A percentile compares a stretch with the other conserved stretches of the same genome.
Evolutionary conservation across 805 yeast species (phyloP).

Genomic region (Teunomyces pallodes): DNA sequence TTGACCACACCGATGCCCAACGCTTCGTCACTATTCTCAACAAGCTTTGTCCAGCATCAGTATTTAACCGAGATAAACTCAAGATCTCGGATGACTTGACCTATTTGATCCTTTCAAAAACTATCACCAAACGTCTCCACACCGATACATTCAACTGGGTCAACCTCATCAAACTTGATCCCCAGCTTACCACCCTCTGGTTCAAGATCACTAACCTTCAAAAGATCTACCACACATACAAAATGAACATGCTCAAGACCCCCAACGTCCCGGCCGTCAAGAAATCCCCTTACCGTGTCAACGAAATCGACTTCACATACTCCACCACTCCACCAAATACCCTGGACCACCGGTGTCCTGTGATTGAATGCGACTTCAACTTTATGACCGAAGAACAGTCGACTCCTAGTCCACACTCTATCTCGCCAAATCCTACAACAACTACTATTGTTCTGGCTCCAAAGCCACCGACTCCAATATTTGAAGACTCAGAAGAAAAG

Average conservation of each 20-base stretch:
- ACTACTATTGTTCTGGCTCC: neutral
- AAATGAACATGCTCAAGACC: constrained; percentile 18
- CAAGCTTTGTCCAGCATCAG: constrained; percentile 18
- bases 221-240: constrained; percentile 38
- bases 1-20: neutral
- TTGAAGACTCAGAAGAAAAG: neutral
- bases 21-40: constrained; percentile 16
- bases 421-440: constrained; percentile 3
- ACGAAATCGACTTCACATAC: constrained; percentile 26
- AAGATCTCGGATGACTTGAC: constrained; percentile 16
- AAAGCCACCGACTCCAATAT: neutral
- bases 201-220: constrained; percentile 39
- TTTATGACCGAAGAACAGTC: constrained; percentile 28
- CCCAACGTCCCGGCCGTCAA: constrained; percentile 3
- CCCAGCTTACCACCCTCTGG: constrained; percentile 41
- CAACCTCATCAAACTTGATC: constrained; percentile 37
- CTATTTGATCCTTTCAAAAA: constrained; percentile 9
- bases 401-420: constrained; percentile 2
- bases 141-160: constrained; percentile 38
- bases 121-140: constrained; percentile 6
- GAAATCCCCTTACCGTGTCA: constrained; percentile 13
- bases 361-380: constrained; percentile 39
- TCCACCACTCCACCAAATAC: constrained; percentile 8
- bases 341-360: constrained; percentile 29
- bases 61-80: constrained; percentile 8